Conservation (phyloP, 106 monocot species). For the Dactylorhiza incarnata region DNA sequence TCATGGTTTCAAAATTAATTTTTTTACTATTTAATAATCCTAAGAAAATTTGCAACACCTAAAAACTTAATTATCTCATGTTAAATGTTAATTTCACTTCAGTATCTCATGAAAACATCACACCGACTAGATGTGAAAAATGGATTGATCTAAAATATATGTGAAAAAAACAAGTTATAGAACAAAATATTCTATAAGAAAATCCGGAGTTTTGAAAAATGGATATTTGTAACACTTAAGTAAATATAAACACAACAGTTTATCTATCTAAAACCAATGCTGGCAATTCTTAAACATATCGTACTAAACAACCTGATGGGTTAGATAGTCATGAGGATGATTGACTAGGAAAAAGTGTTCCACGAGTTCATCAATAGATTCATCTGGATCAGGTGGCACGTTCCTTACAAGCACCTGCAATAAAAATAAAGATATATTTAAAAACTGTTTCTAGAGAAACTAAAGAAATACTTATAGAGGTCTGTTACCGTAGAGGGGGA, state of each 20-base stretch:
- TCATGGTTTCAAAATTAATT: too few species aligned
- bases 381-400: slow-evolving; percentile 61
- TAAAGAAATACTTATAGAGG: not conserved
- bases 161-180: not conserved
- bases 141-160: not conserved
- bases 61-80: not conserved
- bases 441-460: not conserved
- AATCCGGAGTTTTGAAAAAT: not conserved
- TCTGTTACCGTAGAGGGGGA: too few species aligned
- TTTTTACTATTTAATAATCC: too few species aligned
- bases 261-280: not conserved
- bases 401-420: slow-evolving; percentile 54
- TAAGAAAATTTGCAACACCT: too few species aligned
- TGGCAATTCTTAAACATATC: not conserved
- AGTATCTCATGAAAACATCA: too few species aligned
- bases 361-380: slow-evolving; percentile 50
- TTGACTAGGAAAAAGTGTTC: slow-evolving; percentile 72
- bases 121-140: not conserved
- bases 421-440: not conserved
- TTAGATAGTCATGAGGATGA: slow-evolving; percentile 53
- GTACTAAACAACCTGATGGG: slow-evolving; percentile 39
- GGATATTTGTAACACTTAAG: not conserved
- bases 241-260: not conserved
- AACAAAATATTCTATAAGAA: not conserved
- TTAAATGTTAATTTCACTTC: not conserved